Conservation (phyloP, 1,139 yeast genomes). For the Geotrichum reessii region DNA sequence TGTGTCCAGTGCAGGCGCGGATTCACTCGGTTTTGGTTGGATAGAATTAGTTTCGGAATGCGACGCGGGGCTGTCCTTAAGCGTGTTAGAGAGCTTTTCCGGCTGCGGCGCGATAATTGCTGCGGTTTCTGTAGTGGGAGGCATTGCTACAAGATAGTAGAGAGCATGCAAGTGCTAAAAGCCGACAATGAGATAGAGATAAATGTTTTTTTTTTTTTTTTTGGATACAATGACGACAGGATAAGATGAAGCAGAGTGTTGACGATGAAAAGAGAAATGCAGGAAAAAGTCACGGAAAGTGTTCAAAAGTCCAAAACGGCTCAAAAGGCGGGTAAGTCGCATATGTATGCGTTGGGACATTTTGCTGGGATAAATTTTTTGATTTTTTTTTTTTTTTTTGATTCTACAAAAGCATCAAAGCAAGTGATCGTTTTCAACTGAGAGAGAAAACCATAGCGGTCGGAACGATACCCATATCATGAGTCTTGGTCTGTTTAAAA, state of each 20-base stretch:
- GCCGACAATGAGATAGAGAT: background rate
- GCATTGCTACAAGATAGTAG: background rate
- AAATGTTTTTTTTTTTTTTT: background rate
- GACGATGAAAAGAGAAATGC: background rate
- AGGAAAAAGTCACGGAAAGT: background rate
- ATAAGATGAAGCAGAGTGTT: background rate
- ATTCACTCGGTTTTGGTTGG: background rate
- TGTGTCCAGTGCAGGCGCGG: background rate
- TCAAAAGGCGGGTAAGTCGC: background rate
- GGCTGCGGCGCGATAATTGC: background rate
- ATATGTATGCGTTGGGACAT: background rate
- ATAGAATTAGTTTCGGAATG: background rate
- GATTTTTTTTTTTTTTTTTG: background rate
- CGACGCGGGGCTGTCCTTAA: background rate
- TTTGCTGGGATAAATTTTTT: background rate
- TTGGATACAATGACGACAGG: too few species aligned
- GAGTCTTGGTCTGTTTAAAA: constrained; percentile 10
- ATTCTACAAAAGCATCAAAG: background rate
- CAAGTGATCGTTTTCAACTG: background rate
- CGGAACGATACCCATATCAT: background rate
- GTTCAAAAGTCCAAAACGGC: background rate
- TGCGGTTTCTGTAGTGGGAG: background rate
- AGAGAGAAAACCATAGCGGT: too few species aligned
- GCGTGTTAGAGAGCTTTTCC: background rate
- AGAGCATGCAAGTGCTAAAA: background rate